Evolutionary conservation across 129 eudicot genomes (phyloP).

Genomic region (Silybum marianum): DNA sequence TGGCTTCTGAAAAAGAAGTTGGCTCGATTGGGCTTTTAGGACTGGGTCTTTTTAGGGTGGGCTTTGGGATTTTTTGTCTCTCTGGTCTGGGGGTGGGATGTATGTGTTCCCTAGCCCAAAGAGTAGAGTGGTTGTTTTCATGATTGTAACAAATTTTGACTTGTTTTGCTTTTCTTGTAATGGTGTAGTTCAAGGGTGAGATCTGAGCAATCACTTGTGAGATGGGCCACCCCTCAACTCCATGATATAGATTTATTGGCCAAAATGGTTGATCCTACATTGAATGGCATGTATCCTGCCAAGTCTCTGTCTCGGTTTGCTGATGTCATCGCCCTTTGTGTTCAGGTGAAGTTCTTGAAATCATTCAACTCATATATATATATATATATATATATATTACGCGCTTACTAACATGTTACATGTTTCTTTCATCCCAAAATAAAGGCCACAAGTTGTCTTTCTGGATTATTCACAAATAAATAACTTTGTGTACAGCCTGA

Average conservation of each 20-base stretch:
- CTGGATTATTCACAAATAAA: neutral
- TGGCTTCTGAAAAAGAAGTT: neutral
- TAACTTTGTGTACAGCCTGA: neutral
- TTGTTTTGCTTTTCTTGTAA: neutral
- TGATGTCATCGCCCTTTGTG: slow-evolving; percentile 88
- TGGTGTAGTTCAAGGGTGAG: slow-evolving; percentile 69
- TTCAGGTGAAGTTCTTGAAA: slow-evolving; percentile 63
- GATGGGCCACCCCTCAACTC: slow-evolving; percentile 98
- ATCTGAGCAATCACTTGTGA: slow-evolving; percentile 91
- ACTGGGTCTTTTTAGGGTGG: neutral
- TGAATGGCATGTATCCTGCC: slow-evolving; percentile 96
- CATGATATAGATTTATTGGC: slow-evolving; percentile 92
- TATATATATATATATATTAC: neutral
- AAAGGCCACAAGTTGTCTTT: neutral
- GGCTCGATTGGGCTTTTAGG: neutral
- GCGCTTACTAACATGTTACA: neutral
- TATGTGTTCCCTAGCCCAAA: too few species aligned
- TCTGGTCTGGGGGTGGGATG: neutral
- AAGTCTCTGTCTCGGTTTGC: slow-evolving; percentile 95
- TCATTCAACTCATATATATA: neutral
- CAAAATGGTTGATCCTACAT: slow-evolving; percentile 85
- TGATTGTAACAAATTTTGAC: neutral
- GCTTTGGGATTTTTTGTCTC: too few species aligned
- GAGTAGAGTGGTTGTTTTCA: neutral
- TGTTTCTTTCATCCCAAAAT: neutral